Conservation (phyloP, 192 early-diverging fungal species). For the Coemansia brasiliensis region DNA sequence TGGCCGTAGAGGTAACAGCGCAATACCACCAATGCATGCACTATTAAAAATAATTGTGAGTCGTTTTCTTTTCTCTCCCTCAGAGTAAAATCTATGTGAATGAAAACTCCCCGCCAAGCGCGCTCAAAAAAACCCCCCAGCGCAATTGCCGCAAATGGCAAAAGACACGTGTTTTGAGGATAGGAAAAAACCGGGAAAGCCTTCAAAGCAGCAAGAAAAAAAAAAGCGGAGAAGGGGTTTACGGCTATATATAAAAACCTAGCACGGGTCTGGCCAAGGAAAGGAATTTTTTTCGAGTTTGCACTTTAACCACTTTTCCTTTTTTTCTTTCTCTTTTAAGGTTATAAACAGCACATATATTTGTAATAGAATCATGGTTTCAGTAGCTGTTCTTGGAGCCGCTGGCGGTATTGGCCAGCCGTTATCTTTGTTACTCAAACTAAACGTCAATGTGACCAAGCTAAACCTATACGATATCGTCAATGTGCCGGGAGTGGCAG, state of each 20-base stretch:
- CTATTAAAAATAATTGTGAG: too few species aligned
- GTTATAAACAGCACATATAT: neutral
- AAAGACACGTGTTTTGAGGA: neutral
- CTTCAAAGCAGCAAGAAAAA: too few species aligned
- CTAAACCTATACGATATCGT: slow-evolving; percentile 95
- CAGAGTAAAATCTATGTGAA: too few species aligned
- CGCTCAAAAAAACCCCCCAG: too few species aligned
- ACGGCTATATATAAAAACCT: neutral
- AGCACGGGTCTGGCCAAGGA: too few species aligned
- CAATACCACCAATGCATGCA: slow-evolving; percentile 3
- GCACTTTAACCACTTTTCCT: neutral
- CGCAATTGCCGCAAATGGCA: neutral
- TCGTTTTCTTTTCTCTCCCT: too few species aligned
- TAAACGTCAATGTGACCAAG: slow-evolving; percentile 80
- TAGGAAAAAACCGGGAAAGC: neutral
- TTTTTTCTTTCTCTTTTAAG: neutral
- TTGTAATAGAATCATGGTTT: slow-evolving; percentile 1
- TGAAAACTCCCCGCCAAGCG: too few species aligned
- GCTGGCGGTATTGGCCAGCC: slow-evolving; percentile 98
- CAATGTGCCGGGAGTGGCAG: slow-evolving; percentile 95
- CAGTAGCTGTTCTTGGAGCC: slow-evolving; percentile 62
- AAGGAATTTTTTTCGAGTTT: neutral
- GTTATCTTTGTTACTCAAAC: slow-evolving; percentile 90
- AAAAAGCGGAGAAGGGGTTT: neutral
- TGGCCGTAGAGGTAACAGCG: slow-evolving; percentile 12